Evolutionary conservation across 2,329 filamentous ascomycete genomes (phyloP).

Genomic region (Lecanicillium sp.): DNA sequence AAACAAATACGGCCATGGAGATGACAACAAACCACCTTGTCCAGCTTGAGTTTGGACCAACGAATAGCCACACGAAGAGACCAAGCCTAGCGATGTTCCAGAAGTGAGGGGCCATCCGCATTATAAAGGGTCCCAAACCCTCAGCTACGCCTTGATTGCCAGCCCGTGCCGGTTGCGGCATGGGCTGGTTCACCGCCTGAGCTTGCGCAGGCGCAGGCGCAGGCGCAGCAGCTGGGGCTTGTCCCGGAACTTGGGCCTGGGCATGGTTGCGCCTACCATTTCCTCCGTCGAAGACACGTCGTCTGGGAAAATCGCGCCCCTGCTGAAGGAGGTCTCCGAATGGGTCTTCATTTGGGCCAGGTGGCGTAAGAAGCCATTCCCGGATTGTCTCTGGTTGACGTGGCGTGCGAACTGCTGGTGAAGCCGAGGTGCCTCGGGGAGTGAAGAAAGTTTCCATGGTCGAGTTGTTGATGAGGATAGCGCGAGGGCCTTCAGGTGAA

Average conservation of each 20-base stretch:
- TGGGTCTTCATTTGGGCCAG: neutral
- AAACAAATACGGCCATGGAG: slow-evolving; percentile 47
- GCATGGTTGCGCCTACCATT: neutral
- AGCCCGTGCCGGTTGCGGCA: neutral
- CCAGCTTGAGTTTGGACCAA: slow-evolving; percentile 52
- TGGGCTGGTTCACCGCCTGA: neutral
- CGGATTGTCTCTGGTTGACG: neutral
- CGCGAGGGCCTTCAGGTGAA: slow-evolving; percentile 54
- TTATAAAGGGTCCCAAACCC: neutral
- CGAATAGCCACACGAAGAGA: slow-evolving; percentile 61
- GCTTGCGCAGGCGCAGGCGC: neutral
- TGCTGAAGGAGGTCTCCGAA: neutral
- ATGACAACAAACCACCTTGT: slow-evolving; percentile 52
- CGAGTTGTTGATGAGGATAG: slow-evolving; percentile 48
- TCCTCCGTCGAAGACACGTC: neutral
- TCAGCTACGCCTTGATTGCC: slow-evolving; percentile 6
- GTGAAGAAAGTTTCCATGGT: slow-evolving; percentile 46
- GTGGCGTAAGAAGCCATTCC: slow-evolving; percentile 4
- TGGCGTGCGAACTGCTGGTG: neutral
- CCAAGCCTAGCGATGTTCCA: slow-evolving; percentile 55
- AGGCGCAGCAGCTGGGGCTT: neutral
- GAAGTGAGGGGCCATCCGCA: slow-evolving; percentile 37
- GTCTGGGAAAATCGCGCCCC: neutral
- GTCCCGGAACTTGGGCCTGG: neutral
- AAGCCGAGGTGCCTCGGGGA: slow-evolving; percentile 21